Conservation (phyloP, 805 yeast genomes). For the Suhomyces kilbournensis region DNA sequence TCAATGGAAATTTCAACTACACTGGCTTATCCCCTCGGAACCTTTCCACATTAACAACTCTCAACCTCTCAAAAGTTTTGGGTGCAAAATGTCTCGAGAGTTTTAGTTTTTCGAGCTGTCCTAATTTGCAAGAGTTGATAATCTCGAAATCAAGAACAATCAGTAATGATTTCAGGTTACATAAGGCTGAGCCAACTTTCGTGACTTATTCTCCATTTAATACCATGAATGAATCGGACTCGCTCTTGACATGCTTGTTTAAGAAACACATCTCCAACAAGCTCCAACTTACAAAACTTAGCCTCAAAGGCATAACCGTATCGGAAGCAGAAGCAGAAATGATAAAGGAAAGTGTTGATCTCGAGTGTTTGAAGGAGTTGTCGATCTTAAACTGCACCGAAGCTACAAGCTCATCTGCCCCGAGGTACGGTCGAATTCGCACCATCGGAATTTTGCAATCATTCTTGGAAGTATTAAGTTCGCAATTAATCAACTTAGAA, state of each 20-base stretch:
- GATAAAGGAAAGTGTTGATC: neutral
- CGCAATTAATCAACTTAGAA: neutral
- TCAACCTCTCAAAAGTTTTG: conserved; percentile 3
- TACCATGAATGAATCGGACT: neutral
- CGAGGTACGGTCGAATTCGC: neutral
- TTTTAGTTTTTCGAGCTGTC: neutral
- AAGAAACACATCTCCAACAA: neutral
- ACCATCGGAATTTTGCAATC: neutral
- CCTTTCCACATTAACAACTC: neutral
- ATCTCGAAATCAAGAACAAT: conserved; percentile 1
- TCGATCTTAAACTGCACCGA: conserved; percentile 4
- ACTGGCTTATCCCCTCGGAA: neutral
- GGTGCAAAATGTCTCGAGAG: neutral
- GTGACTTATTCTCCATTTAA: neutral
- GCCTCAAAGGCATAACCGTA: neutral
- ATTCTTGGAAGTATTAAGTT: neutral
- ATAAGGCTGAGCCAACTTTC: neutral
- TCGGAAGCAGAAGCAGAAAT: conserved; percentile 1
- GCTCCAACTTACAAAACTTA: neutral
- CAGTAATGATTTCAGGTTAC: neutral
- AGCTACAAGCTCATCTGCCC: neutral
- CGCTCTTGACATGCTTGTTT: neutral
- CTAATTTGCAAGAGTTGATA: conserved; percentile 2
- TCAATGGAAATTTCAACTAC: conserved; percentile 5
- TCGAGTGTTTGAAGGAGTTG: neutral